phyloP scores from a whole-genome alignment of 2,329 filamentous ascomycete species.

The Akanthomyces lecanii region DNA sequence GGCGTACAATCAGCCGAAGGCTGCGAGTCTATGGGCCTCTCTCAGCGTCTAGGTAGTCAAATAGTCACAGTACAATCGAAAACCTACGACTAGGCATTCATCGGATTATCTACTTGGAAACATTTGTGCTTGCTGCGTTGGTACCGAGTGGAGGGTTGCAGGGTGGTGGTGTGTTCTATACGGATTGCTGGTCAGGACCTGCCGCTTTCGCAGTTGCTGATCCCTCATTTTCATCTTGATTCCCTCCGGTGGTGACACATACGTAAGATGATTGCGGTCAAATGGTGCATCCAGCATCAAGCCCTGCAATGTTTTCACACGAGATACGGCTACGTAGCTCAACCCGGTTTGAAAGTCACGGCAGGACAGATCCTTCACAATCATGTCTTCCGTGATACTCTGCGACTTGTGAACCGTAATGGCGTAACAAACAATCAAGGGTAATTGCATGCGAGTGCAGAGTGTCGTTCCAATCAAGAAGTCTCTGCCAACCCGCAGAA shows the following conservation, averaged over 20 bases:
- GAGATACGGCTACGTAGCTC: slow-evolving; percentile 19
- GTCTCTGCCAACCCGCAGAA: slow-evolving; percentile 18
- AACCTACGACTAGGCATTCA: background rate
- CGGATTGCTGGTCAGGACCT: slow-evolving; percentile 5
- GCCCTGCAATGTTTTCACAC: slow-evolving; percentile 17
- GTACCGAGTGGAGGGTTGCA: too few species aligned
- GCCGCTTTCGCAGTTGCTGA: slow-evolving; percentile 6
- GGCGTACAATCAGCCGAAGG: slow-evolving; percentile 15
- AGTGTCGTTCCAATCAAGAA: slow-evolving; percentile 17
- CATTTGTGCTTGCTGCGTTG: background rate
- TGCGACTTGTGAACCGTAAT: slow-evolving; percentile 17
- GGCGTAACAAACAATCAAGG: slow-evolving; percentile 14
- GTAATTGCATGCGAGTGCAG: slow-evolving; percentile 12
- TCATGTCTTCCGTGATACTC: slow-evolving; percentile 19
- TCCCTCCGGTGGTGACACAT: slow-evolving; percentile 1
- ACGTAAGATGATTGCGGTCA: slow-evolving; percentile 7
- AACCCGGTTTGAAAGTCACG: slow-evolving; percentile 18
- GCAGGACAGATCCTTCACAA: slow-evolving; percentile 19
- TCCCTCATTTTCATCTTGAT: slow-evolving; percentile 15
- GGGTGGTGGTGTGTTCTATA: background rate
- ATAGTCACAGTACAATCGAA: background rate
- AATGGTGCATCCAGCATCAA: slow-evolving; percentile 14
- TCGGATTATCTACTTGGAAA: background rate
- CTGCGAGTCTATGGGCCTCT: slow-evolving; percentile 11
- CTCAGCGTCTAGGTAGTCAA: background rate